Percentiles rank a stretch among this genome's conserved stretches.
Evolutionary conservation across 2,329 filamentous ascomycete species (phyloP).

Genomic region (Catunica adiposa): DNA sequence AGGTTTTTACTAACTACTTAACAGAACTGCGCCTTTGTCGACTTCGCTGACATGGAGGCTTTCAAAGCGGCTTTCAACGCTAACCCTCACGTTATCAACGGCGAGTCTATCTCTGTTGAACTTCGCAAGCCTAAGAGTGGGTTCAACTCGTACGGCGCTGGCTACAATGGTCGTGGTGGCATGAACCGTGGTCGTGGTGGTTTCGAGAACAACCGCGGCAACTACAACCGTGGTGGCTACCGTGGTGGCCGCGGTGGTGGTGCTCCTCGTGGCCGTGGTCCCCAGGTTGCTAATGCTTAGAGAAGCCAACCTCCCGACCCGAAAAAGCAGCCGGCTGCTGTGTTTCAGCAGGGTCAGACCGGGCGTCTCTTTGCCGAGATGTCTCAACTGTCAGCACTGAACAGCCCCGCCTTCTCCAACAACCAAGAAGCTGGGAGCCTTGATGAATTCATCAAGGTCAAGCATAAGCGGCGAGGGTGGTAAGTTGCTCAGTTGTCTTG

Average conservation of each 20-base stretch:
- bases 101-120: conserved; percentile 72
- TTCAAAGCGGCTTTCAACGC: conserved; percentile 69
- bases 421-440: neutral
- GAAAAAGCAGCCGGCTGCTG: neutral
- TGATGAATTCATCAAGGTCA: neutral
- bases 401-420: neutral
- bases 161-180: conserved; percentile 42
- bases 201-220: conserved; percentile 43
- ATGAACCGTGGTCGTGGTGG: conserved; percentile 48
- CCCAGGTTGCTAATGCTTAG: conserved; percentile 37
- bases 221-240: conserved; percentile 45
- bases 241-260: conserved; percentile 49
- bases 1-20: conserved; percentile 15
- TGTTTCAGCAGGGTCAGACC: neutral
- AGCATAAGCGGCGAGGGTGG: neutral
- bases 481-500: too few species aligned
- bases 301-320: neutral
- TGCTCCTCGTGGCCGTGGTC: conserved; percentile 44
- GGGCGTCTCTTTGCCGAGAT: neutral
- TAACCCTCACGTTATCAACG: conserved; percentile 74
- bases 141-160: conserved; percentile 50
- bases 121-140: conserved; percentile 67
- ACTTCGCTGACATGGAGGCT: conserved; percentile 65
- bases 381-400: neutral
- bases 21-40: conserved; percentile 92